These are phyloP conservation scores for Colletotrichum costaricense DNA, from an alignment of 2,329 filamentous ascomycete species.

Conservation along the genomic window DNA sequence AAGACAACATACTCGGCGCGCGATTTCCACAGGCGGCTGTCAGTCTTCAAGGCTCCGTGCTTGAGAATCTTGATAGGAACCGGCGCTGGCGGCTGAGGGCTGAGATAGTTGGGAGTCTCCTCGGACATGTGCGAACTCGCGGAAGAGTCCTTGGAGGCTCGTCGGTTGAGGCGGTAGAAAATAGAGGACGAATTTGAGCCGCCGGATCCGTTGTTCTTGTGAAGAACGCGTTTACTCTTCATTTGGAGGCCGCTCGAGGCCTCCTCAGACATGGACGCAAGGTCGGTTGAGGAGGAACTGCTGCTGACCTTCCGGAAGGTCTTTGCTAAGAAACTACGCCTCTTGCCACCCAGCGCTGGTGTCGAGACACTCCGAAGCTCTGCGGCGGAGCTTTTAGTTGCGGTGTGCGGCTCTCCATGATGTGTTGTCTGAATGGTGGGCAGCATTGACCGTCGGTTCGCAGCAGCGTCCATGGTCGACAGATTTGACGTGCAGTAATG, in stretches of 20 bases:
- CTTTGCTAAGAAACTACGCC: constrained; percentile 35
- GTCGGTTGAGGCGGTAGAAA: constrained; percentile 54
- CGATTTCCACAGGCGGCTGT: constrained; percentile 60
- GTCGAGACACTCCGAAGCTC: constrained; percentile 30
- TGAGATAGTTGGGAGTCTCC: constrained; percentile 27
- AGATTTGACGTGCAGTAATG: constrained; percentile 19
- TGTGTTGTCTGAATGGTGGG: constrained; percentile 34
- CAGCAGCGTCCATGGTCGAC: constrained; percentile 31
- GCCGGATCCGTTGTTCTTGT: constrained; percentile 45
- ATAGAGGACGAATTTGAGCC: constrained; percentile 44
- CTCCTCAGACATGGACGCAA: constrained; percentile 21
- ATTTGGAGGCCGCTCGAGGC: constrained; percentile 12
- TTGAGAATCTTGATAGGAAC: constrained; percentile 54
- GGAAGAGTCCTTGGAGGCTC: constrained; percentile 51
- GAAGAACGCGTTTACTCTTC: constrained; percentile 40
- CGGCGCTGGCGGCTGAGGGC: constrained; percentile 43
- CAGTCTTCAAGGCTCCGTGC: constrained; percentile 60
- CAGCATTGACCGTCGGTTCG: constrained; percentile 32
- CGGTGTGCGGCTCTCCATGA: constrained; percentile 23
- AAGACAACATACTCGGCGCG: constrained; percentile 64
- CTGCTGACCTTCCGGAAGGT: constrained; percentile 37
- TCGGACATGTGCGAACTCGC: constrained; percentile 40
- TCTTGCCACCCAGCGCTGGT: constrained; percentile 27
- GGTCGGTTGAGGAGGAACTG: constrained; percentile 33
- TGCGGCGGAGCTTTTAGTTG: constrained; percentile 7